A percentile compares a stretch with the other conserved stretches of the same genome.
These are phyloP conservation scores for Pisolithus sp. DNA, from an alignment of 768 basidiomycete genomes.

Conservation along the genomic window DNA sequence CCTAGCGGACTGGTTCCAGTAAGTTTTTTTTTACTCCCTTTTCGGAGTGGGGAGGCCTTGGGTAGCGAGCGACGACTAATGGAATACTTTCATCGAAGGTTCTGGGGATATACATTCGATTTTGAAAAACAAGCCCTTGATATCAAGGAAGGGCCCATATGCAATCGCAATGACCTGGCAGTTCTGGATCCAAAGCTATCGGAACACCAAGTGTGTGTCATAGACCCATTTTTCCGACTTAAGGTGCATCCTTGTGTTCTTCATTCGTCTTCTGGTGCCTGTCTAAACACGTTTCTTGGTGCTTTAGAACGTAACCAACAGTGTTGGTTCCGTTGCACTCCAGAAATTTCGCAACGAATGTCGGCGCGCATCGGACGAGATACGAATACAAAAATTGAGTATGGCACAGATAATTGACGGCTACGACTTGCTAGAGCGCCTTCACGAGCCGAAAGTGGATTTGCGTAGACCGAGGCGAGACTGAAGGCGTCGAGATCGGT, in stretches of 20 bases:
- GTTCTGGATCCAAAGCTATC: background rate
- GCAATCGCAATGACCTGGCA: constrained; percentile 12
- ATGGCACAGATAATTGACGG: background rate
- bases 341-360: constrained; percentile 3
- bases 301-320: constrained; percentile 19
- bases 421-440: background rate
- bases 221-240: constrained; percentile 36
- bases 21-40: constrained; percentile 12
- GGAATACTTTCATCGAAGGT: constrained; percentile 26
- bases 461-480: background rate
- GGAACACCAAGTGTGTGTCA: constrained; percentile 19
- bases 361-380: constrained; percentile 33
- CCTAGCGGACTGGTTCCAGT: constrained; percentile 40
- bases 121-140: constrained; percentile 28
- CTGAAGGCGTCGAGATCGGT: too few species aligned
- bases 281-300: background rate
- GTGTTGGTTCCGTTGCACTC: constrained; percentile 1
- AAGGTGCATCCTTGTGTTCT: constrained; percentile 24
- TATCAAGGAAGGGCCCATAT: constrained; percentile 37
- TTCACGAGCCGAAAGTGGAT: background rate
- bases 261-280: background rate
- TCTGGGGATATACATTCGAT: constrained; percentile 37
- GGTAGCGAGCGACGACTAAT: too few species aligned
- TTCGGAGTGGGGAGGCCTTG: background rate
- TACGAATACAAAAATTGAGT: background rate